Evolutionary conservation across 768 basidiomycete species (phyloP).

Genomic region (Sarcodon sp.): DNA sequence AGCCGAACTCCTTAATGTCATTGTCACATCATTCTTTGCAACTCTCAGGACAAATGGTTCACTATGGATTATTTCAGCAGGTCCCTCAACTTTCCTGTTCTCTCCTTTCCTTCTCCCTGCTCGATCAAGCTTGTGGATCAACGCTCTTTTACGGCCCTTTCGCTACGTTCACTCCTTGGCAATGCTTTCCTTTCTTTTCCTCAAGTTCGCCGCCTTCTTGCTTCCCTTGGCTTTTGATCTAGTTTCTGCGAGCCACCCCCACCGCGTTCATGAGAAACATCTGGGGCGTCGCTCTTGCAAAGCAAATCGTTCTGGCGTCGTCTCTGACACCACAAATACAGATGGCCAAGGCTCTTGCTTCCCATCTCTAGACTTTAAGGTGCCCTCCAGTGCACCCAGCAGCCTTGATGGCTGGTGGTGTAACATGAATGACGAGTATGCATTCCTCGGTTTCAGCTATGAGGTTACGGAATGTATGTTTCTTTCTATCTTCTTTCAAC

Average conservation of each 20-base stretch:
- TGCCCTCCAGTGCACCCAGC: conserved; percentile 36
- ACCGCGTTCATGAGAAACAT: background rate
- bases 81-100: background rate
- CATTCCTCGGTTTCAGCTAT: conserved; percentile 69
- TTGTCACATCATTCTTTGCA: no score
- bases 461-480: conserved; percentile 51
- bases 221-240: background rate
- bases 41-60: no score
- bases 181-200: background rate
- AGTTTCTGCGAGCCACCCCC: background rate
- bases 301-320: background rate
- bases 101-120: background rate
- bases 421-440: conserved; percentile 46
- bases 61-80: background rate
- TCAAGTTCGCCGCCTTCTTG: background rate
- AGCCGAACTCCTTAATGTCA: no score
- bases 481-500: background rate
- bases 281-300: background rate
- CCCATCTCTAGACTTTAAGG: conserved; percentile 32
- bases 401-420: conserved; percentile 35
- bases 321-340: background rate
- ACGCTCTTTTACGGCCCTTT: background rate
- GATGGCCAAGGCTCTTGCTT: conserved; percentile 15
- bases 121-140: background rate
- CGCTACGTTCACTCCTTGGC: background rate